phyloP scores from a whole-genome alignment of 2,329 filamentous ascomycete genomes.

The Diplodia mutila region DNA sequence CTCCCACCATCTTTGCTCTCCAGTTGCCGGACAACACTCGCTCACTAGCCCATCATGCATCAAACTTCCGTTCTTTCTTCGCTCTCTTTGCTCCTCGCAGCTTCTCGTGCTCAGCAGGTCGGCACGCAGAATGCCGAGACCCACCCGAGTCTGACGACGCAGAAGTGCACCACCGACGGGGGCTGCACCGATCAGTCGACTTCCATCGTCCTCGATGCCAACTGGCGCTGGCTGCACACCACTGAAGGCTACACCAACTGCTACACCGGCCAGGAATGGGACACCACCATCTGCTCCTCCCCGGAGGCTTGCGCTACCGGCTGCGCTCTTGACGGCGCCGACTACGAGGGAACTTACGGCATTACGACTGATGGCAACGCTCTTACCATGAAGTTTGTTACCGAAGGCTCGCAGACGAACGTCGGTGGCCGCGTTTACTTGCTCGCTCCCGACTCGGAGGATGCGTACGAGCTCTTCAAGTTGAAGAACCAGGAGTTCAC shows the following conservation, averaged over 20 bases:
- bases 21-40: slow-evolving; percentile 21
- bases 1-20: not conserved
- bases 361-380: slow-evolving; percentile 57
- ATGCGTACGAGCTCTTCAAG: slow-evolving; percentile 49
- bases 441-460: slow-evolving; percentile 45
- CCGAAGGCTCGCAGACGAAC: slow-evolving; percentile 51
- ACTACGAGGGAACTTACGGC: slow-evolving; percentile 51
- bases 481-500: slow-evolving; percentile 48
- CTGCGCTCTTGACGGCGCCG: slow-evolving; percentile 49
- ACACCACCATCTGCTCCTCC: slow-evolving; percentile 46
- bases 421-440: slow-evolving; percentile 49
- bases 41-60: slow-evolving; percentile 39
- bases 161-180: slow-evolving; percentile 46
- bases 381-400: slow-evolving; percentile 62
- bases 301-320: slow-evolving; percentile 43
- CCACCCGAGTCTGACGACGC: slow-evolving; percentile 47
- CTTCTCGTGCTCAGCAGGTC: slow-evolving; percentile 47
- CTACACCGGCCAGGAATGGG: slow-evolving; percentile 52
- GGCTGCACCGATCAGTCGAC: slow-evolving; percentile 44
- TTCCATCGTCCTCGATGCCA: slow-evolving; percentile 49
- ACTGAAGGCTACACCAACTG: slow-evolving; percentile 53
- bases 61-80: slow-evolving; percentile 45
- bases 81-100: slow-evolving; percentile 43
- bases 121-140: slow-evolving; percentile 46
- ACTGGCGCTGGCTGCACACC: slow-evolving; percentile 57